Evolutionary conservation across 768 basidiomycete genomes (phyloP).

Genomic region (Boletus rex-veris): DNA sequence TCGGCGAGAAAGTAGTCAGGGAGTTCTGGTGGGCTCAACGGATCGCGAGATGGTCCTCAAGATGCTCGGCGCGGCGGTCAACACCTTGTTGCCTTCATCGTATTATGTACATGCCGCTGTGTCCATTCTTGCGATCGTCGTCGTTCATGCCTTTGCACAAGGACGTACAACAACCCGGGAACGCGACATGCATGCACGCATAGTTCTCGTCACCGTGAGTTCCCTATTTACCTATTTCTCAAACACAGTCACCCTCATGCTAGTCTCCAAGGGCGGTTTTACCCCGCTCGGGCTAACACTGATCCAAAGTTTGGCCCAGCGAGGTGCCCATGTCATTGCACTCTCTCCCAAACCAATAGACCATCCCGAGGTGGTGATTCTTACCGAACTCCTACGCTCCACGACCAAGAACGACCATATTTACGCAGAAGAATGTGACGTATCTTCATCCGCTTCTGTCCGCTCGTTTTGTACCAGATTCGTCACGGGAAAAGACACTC

Average conservation of each 20-base stretch:
- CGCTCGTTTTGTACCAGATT: constrained; percentile 68
- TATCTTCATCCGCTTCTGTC: constrained; percentile 62
- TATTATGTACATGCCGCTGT: constrained; percentile 55
- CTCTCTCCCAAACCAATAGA: constrained; percentile 59
- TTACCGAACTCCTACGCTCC: constrained; percentile 63
- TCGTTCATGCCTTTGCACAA: constrained; percentile 59
- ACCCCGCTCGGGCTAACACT: constrained; percentile 70
- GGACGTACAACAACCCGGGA: constrained; percentile 71
- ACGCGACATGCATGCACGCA: constrained; percentile 69
- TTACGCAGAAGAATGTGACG: constrained; percentile 76
- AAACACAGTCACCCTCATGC: constrained; percentile 1
- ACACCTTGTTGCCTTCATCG: constrained; percentile 48
- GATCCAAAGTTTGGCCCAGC: constrained; percentile 60
- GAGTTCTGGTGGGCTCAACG: no score
- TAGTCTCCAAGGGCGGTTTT: constrained; percentile 58
- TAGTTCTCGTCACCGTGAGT: constrained; percentile 68
- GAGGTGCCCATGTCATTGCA: constrained; percentile 79
- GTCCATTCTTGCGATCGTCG: constrained; percentile 42
- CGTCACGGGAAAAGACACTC: constrained; percentile 56
- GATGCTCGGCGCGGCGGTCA: constrained; percentile 38
- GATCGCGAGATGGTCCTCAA: constrained; percentile 49
- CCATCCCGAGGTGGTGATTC: constrained; percentile 46
- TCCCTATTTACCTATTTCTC: background rate
- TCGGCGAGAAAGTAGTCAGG: no score
- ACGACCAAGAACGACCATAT: constrained; percentile 73